Evolutionary conservation across 2,329 filamentous ascomycete species (phyloP).

Genomic region (Malbranchea cinnamomea): DNA sequence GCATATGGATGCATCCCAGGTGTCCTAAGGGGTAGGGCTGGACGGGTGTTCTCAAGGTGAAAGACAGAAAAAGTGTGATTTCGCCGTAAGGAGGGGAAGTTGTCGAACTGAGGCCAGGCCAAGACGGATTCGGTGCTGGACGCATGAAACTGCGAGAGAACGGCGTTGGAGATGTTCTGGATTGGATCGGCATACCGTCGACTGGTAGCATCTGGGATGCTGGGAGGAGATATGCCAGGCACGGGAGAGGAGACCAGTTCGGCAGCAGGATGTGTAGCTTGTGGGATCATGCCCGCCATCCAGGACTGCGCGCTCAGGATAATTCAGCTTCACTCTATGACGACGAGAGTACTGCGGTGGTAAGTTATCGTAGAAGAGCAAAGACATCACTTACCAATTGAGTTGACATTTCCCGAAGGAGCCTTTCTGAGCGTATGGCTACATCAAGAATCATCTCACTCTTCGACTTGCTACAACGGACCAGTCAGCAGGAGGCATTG

Average conservation of each 20-base stretch:
- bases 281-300: background rate
- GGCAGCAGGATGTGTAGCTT: background rate
- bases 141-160: constrained; percentile 36
- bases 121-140: constrained; percentile 38
- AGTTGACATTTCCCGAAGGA: constrained; percentile 32
- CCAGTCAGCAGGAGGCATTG: no score
- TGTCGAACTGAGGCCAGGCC: constrained; percentile 37
- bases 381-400: constrained; percentile 21
- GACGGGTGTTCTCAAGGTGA: constrained; percentile 31
- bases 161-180: constrained; percentile 30
- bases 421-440: constrained; percentile 33
- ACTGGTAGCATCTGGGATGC: constrained; percentile 12
- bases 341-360: constrained; percentile 4
- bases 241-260: constrained; percentile 8
- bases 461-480: constrained; percentile 37
- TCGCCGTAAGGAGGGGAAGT: constrained; percentile 29
- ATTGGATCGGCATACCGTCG: constrained; percentile 9
- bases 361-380: background rate
- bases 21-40: constrained; percentile 17
- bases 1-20: constrained; percentile 28
- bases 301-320: constrained; percentile 5
- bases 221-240: constrained; percentile 8
- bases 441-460: constrained; percentile 39
- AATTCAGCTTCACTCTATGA: constrained; percentile 4
- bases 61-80: constrained; percentile 33